A percentile compares a stretch with the other conserved stretches of the same genome.
phyloP scores from a whole-genome alignment of 2,329 filamentous ascomycete genomes.

The Pochonia chlamydosporia region DNA sequence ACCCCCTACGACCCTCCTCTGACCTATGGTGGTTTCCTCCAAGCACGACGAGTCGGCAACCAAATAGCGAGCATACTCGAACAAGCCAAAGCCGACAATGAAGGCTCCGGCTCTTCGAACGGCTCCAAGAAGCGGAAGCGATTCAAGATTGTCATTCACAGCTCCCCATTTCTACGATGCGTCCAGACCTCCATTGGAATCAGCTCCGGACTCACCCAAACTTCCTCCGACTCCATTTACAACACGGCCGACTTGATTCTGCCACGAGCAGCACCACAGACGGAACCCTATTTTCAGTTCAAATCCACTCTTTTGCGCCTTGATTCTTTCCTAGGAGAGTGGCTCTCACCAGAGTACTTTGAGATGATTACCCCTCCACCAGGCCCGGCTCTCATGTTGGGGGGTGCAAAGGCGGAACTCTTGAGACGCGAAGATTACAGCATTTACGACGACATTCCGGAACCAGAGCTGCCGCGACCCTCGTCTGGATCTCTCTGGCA shows the following conservation, averaged over 20 bases:
- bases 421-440: slow-evolving; percentile 68
- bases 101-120: slow-evolving; percentile 20
- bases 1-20: slow-evolving; percentile 94
- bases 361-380: slow-evolving; percentile 88
- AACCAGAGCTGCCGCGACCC: slow-evolving; percentile 16
- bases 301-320: slow-evolving; percentile 66
- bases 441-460: slow-evolving; percentile 29
- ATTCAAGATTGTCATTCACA: slow-evolving; percentile 81
- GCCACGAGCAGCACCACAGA: slow-evolving; percentile 21
- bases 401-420: slow-evolving; percentile 80
- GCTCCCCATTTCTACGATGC: slow-evolving; percentile 89
- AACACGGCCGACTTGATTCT: slow-evolving; percentile 28
- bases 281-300: slow-evolving; percentile 24
- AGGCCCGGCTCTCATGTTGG: slow-evolving; percentile 78
- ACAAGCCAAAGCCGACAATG: slow-evolving; percentile 42
- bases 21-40: slow-evolving; percentile 90
- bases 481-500: slow-evolving; percentile 26
- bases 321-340: slow-evolving; percentile 92
- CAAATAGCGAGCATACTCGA: slow-evolving; percentile 72
- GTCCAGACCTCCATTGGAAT: slow-evolving; percentile 88
- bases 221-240: slow-evolving; percentile 25
- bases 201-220: slow-evolving; percentile 72
- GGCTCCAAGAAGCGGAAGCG: slow-evolving; percentile 41
- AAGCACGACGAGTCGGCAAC: slow-evolving; percentile 73
- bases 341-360: slow-evolving; percentile 90